phyloP scores from a whole-genome alignment of 129 eudicot genomes.

The Tagetes erecta region DNA sequence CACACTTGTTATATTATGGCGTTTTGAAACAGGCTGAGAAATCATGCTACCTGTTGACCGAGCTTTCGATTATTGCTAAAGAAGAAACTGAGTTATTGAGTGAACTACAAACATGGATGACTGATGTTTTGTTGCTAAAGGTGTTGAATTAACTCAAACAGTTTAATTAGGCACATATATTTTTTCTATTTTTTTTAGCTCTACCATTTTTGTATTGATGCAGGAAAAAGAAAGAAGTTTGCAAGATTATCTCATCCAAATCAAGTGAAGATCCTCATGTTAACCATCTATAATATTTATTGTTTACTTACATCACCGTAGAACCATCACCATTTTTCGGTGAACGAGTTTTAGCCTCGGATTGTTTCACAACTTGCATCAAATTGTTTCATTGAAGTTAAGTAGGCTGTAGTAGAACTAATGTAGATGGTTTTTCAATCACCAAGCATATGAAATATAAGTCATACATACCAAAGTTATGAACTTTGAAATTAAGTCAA shows the following conservation, averaged over 20 bases:
- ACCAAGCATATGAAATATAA: not conserved
- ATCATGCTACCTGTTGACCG: conserved; percentile 46
- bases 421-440: not conserved
- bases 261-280: conserved; percentile 8
- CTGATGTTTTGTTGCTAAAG: conserved; percentile 36
- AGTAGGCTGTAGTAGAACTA: too few relatives aligned
- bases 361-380: not conserved
- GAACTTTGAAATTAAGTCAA: too few relatives aligned
- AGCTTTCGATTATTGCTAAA: conserved; percentile 47
- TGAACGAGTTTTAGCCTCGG: not conserved
- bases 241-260: conserved; percentile 43
- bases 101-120: conserved; percentile 45
- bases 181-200: not conserved
- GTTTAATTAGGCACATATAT: not conserved
- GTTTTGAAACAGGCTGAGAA: conserved; percentile 44
- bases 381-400: not conserved
- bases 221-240: conserved; percentile 53
- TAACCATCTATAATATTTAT: not conserved
- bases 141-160: conserved; percentile 27
- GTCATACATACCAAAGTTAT: too few relatives aligned
- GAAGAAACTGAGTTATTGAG: conserved; percentile 43
- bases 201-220: conserved; percentile 5
- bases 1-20: not conserved
- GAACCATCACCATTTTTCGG: not conserved
- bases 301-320: too few relatives aligned